Evolutionary conservation across 108 stramenopile genomes (phyloP), one percentile per base, ranked within the genome.

Genomic region (Fistulifera solaris): DNA sequence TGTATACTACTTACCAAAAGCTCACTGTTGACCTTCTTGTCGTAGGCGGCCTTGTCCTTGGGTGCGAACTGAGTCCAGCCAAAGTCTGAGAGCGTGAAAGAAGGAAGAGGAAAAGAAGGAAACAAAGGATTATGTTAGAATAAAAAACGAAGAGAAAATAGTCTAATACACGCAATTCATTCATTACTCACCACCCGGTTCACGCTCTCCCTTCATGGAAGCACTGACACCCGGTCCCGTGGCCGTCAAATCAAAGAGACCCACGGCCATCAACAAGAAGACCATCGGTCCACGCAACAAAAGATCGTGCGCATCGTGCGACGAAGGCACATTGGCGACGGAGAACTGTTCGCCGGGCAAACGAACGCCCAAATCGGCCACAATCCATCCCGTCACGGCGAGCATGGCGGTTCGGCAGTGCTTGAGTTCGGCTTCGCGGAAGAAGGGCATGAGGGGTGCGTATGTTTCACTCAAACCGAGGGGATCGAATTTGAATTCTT

Each of bases 381-480:
- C 80, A 62, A 90, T 65, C 71, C 81, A 83, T 50, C 93, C 93
- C 44, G 85, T 58, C 24, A 76, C 71, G 56, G 88, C 93, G 38
- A 94, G 60, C 93, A 94, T 94, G 72, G 92, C 92, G 27, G 84
- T 71, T 46, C 92, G 87, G 40, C 87, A 84, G 63, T 94, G 92
- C 39, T 68, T 64, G 63, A 94, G 59, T 61, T 94, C 93, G 57
- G 81, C 66, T 67, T 94, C 93, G 58, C 93, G 85, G 87, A 90
- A 94, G 63, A 73, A 94, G 44, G 78, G 78, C 25, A 75, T 50
- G 54, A 56, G 58, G 18, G 77, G 69, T 16, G 47, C 51, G 66
- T 80, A 78, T 16, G 78, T 72, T 61, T 82, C 81, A 49, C 77
- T 56, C 38, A 87, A 73, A 1, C 59, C 58, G 40, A 87, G 72